Conservation (phyloP, 78 protist species). For the Monosiga brevicollis region DNA sequence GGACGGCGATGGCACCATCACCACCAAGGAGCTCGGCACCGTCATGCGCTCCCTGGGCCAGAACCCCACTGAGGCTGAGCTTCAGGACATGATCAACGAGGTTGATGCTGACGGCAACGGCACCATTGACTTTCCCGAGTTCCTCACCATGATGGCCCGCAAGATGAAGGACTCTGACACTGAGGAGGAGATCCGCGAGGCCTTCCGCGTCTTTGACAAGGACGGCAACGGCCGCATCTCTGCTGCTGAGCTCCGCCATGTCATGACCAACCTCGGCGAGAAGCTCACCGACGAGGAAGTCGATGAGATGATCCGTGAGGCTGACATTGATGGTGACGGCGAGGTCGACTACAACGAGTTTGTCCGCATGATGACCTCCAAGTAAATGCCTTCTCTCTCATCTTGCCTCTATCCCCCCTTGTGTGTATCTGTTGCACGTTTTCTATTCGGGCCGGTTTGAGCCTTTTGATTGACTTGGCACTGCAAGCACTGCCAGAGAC, state of each 20-base stretch:
- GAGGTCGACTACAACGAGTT: constrained; percentile 94
- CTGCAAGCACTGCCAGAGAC: too few species aligned
- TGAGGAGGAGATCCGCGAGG: constrained; percentile 97
- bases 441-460: too few species aligned
- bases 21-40: constrained; percentile 94
- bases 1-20: constrained; percentile 91
- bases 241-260: constrained; percentile 94
- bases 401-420: too few species aligned
- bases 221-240: constrained; percentile 96
- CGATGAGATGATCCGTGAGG: constrained; percentile 94
- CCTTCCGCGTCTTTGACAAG: constrained; percentile 98
- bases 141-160: constrained; percentile 85
- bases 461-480: too few species aligned
- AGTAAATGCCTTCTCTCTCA: constrained; percentile 20
- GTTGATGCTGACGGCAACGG: constrained; percentile 73
- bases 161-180: constrained; percentile 96
- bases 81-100: constrained; percentile 87
- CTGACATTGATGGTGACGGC: constrained; percentile 93
- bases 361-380: constrained; percentile 84
- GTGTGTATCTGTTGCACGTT: too few species aligned
- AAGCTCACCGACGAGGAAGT: constrained; percentile 90
- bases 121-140: constrained; percentile 96
- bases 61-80: constrained; percentile 97
- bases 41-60: constrained; percentile 94
- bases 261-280: constrained; percentile 78